phyloP scores from a whole-genome alignment of 148 eudicot species.

The Selenicereus undatus region DNA sequence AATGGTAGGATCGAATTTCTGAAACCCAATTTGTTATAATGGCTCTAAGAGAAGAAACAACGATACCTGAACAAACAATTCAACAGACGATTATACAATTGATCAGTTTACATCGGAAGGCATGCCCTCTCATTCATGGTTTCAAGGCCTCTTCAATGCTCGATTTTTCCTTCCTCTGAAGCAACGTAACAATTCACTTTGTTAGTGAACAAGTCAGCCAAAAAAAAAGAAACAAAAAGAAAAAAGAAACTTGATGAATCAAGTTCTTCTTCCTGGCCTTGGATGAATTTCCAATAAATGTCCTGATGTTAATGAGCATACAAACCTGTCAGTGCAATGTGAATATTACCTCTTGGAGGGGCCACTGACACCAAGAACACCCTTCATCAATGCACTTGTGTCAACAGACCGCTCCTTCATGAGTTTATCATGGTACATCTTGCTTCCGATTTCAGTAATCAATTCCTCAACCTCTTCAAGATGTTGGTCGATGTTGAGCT shows the following conservation, averaged over 20 bases:
- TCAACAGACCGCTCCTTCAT: constrained; percentile 66
- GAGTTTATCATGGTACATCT: constrained; percentile 80
- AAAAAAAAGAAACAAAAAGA: not conserved
- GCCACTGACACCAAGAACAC: constrained; percentile 57
- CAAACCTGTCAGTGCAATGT: not conserved
- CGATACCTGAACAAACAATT: constrained; percentile 10
- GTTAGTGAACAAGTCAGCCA: not conserved
- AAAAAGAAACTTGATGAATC: not conserved
- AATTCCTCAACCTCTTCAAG: constrained; percentile 86
- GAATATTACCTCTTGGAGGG: constrained; percentile 55
- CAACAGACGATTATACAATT: not conserved
- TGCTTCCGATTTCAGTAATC: constrained; percentile 75
- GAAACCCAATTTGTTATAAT: not conserved
- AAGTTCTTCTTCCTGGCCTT: not conserved
- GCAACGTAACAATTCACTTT: constrained; percentile 1
- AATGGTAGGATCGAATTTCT: not conserved
- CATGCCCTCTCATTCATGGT: constrained; percentile 12
- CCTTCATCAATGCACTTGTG: constrained; percentile 61
- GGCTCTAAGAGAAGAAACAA: not conserved
- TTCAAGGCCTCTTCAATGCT: constrained; percentile 41
- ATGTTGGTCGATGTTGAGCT: constrained; percentile 74
- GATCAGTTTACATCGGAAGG: not conserved
- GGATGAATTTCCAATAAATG: not conserved
- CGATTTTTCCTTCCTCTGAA: constrained; percentile 48
- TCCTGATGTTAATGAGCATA: not conserved